These are phyloP conservation scores for Claviceps spartinae DNA, from an alignment of 2,329 filamentous ascomycete genomes.

Conservation along the genomic window DNA sequence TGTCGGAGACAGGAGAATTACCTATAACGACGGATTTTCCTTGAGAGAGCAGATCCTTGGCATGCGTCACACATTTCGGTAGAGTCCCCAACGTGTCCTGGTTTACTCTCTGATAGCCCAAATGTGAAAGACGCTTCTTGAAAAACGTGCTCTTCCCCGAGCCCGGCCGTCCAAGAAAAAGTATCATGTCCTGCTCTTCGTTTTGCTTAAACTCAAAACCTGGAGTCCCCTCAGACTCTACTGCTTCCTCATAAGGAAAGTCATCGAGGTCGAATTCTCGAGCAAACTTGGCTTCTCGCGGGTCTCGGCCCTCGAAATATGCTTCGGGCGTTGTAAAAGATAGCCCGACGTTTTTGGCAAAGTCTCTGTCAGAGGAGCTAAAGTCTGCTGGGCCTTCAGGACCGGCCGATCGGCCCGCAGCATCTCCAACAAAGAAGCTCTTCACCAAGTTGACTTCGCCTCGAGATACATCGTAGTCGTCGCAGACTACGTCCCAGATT, in stretches of 20 bases:
- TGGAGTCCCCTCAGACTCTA: conserved; percentile 10
- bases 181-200: conserved; percentile 57
- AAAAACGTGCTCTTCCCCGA: conserved; percentile 89
- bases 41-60: conserved; percentile 48
- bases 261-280: conserved; percentile 57
- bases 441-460: conserved; percentile 50
- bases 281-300: conserved; percentile 43
- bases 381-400: conserved; percentile 38
- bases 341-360: conserved; percentile 75
- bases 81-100: conserved; percentile 74
- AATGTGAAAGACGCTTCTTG: conserved; percentile 59
- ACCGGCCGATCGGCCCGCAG: conserved; percentile 44
- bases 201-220: conserved; percentile 44
- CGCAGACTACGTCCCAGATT: conserved; percentile 62
- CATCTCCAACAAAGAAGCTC: conserved; percentile 86
- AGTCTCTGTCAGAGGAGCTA: conserved; percentile 58
- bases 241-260: conserved; percentile 31
- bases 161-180: conserved; percentile 81
- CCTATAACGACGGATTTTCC: conserved; percentile 64
- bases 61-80: conserved; percentile 58
- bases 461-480: conserved; percentile 45
- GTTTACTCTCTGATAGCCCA: conserved; percentile 76
- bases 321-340: conserved; percentile 80
- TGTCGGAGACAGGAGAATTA: conserved; percentile 26
- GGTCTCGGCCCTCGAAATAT: conserved; percentile 61